phyloP scores from a whole-genome alignment of 2,329 filamentous ascomycete species.

The Aciculosporium take region DNA sequence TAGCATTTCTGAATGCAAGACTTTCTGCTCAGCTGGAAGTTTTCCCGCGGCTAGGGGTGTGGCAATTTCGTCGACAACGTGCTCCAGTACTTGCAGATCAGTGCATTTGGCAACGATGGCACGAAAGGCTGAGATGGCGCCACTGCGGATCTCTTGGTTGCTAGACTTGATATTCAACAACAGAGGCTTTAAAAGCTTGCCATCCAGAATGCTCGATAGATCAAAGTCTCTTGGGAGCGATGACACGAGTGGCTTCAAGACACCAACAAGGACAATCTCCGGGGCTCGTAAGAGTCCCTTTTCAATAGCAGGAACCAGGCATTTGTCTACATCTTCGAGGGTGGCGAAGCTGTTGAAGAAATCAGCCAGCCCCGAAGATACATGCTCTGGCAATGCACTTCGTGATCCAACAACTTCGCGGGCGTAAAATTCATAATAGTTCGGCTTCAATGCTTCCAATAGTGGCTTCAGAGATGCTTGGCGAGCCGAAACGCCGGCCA shows the following conservation, averaged over 20 bases:
- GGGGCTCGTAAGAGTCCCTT: slow-evolving; percentile 81
- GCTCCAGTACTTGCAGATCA: slow-evolving; percentile 44
- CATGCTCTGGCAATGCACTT: slow-evolving; percentile 52
- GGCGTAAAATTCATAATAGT: slow-evolving; percentile 69
- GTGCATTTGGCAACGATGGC: slow-evolving; percentile 48
- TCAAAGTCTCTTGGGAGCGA: slow-evolving; percentile 60
- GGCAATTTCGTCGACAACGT: slow-evolving; percentile 64
- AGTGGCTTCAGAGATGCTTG: slow-evolving; percentile 47
- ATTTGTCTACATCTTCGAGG: slow-evolving; percentile 57
- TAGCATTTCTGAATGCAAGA: slow-evolving; percentile 71
- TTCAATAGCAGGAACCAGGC: slow-evolving; percentile 70
- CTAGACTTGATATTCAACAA: slow-evolving; percentile 86
- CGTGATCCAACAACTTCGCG: slow-evolving; percentile 77
- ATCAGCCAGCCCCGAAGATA: slow-evolving; percentile 60
- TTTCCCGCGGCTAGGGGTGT: slow-evolving; percentile 72
- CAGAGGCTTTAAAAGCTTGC: slow-evolving; percentile 69
- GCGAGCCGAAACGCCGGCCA: slow-evolving; percentile 75
- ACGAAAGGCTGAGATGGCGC: slow-evolving; percentile 61
- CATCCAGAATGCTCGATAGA: slow-evolving; percentile 57
- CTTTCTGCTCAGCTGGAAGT: slow-evolving; percentile 70
- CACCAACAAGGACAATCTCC: slow-evolving; percentile 70
- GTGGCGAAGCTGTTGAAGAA: slow-evolving; percentile 70
- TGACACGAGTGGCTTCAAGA: slow-evolving; percentile 58
- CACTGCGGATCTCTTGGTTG: slow-evolving; percentile 62
- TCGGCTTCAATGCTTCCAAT: slow-evolving; percentile 49